Base-by-base conservation (phyloP, 352 stramenopile genomes). In the Pythium sp. region DNA sequence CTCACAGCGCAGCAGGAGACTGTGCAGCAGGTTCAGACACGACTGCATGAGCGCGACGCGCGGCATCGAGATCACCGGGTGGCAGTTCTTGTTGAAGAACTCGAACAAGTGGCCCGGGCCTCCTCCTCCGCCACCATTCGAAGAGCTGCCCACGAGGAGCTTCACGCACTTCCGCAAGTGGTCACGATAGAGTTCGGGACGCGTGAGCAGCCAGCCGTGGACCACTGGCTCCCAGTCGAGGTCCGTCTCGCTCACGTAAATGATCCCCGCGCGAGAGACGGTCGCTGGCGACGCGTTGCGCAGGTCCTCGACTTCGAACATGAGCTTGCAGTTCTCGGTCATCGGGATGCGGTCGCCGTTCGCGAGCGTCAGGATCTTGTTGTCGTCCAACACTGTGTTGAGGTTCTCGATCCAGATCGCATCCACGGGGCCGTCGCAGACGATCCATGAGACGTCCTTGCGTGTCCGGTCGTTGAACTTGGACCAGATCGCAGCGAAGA, bases 341-440 rank as follows among this genome's bases (percentile, higher is more conserved):
- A 98, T 98, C 0, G 93, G 86, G 28, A 98, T 91, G 26, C 92
- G 85, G 68, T 98, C 92, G 20, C 94, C 94, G 71, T 98, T 98
- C 1, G 93, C 92, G 1, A 98, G 73, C 41, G 92, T 98, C 49
- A 98, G 70, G 9, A 95, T 93, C 77, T 97, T 98, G 75, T 98
- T 98, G 75, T 98, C 94, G 65, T 98, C 94, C 3, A 98, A 74
- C 5, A 98, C 94, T 0, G 93, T 98, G 77, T 98, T 98, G 55
- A 98, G 88, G 71, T 98, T 98, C 71, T 98, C 94, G 62, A 98
- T 98, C 94, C 94, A 98, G 22, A 98, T 80, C 3, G 94, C 90
- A 63, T 98, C 94, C 6, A 98, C 94, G 0, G 94, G 93, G 0
- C 93, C 94, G 67, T 98, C 94, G 49, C 97, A 98, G 6, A 98